Evolutionary conservation across 352 stramenopile genomes (phyloP).

Genomic region (Phytophthora litchii): DNA sequence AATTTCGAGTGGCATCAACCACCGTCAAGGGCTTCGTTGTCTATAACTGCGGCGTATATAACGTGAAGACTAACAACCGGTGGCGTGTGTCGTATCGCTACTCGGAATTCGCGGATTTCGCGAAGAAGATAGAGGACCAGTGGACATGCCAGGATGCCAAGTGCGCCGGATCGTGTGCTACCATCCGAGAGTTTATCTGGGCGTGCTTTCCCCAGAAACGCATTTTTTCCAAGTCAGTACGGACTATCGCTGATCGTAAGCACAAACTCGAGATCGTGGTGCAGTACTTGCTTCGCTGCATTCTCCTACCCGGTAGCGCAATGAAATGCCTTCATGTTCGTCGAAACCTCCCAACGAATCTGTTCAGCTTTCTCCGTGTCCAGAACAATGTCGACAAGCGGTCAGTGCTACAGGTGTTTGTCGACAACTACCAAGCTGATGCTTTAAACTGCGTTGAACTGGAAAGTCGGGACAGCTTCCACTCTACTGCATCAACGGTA

Average conservation of each 20-base stretch:
- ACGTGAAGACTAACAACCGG: conserved; percentile 41
- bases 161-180: conserved; percentile 62
- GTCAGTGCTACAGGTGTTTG: conserved; percentile 69
- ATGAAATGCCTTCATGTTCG: conserved; percentile 63
- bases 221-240: conserved; percentile 40
- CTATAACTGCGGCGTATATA: conserved; percentile 51
- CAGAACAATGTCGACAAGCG: conserved; percentile 50
- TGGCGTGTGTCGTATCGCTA: conserved; percentile 61
- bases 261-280: conserved; percentile 62
- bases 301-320: conserved; percentile 59
- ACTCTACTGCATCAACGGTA: conserved; percentile 35
- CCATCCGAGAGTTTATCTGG: conserved; percentile 63
- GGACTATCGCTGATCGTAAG: conserved; percentile 47
- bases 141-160: conserved; percentile 55
- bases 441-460: neutral
- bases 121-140: conserved; percentile 46
- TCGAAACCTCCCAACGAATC: conserved; percentile 40
- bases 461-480: conserved; percentile 23
- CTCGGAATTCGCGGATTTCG: conserved; percentile 63
- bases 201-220: conserved; percentile 64
- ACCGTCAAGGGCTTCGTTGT: conserved; percentile 46
- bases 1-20: conserved; percentile 43
- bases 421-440: conserved; percentile 54
- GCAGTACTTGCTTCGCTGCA: conserved; percentile 63
- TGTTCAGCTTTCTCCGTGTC: conserved; percentile 64